Percentiles rank a stretch among this genome's conserved stretches.
Evolutionary conservation across 768 basidiomycete genomes (phyloP).

Genomic region (Strobilomyces confusus): DNA sequence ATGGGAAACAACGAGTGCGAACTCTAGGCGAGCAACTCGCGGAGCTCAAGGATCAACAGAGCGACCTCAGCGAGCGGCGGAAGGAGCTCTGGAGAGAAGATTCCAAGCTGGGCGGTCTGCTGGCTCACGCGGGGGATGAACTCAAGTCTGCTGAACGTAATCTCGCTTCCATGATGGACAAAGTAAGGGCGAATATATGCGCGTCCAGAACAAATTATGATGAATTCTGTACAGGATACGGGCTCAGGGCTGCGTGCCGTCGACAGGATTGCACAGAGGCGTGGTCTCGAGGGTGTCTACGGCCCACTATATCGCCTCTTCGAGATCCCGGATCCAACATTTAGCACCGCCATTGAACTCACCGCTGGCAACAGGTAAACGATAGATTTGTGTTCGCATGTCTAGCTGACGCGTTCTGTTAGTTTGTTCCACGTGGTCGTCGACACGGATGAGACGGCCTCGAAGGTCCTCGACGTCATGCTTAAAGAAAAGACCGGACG

Average conservation of each 20-base stretch:
- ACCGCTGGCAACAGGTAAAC: slow-evolving; percentile 91
- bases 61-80: slow-evolving; percentile 68
- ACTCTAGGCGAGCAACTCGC: slow-evolving; percentile 60
- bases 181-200: slow-evolving; percentile 42
- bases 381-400: background rate
- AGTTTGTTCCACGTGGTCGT: slow-evolving; percentile 96
- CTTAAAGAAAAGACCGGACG: slow-evolving; percentile 89
- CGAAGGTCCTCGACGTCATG: slow-evolving; percentile 90
- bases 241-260: slow-evolving; percentile 84
- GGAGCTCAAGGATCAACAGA: slow-evolving; percentile 61
- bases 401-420: slow-evolving; percentile 1
- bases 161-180: slow-evolving; percentile 93
- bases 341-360: slow-evolving; percentile 88
- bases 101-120: slow-evolving; percentile 75
- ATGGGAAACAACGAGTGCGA: slow-evolving; percentile 53
- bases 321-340: slow-evolving; percentile 82
- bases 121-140: slow-evolving; percentile 75
- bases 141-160: slow-evolving; percentile 74
- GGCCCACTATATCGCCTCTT: slow-evolving; percentile 94
- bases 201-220: background rate
- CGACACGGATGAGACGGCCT: slow-evolving; percentile 92
- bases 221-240: slow-evolving; percentile 64
- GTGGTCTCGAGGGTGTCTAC: slow-evolving; percentile 78
- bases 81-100: slow-evolving; percentile 97
- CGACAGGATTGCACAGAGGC: slow-evolving; percentile 73